Evolutionary conservation across 2,329 filamentous ascomycete species (phyloP).

Genomic region (Thyridium curvatum): DNA sequence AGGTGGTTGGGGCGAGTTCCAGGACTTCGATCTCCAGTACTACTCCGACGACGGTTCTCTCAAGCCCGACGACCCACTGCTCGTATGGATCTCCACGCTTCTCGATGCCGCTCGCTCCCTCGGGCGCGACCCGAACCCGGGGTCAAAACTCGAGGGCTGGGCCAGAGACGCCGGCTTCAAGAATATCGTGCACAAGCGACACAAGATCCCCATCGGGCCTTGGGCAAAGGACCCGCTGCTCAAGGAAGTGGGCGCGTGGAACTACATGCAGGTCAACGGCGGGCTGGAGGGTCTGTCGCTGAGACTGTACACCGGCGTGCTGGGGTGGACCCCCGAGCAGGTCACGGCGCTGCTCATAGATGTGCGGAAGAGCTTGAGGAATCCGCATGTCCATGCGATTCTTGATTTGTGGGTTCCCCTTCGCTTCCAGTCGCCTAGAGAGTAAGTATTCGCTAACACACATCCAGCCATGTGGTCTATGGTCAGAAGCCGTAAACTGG

Average conservation of each 20-base stretch:
- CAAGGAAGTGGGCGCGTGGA: constrained; percentile 29
- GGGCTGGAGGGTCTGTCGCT: constrained; percentile 11
- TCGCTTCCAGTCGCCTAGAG: neutral
- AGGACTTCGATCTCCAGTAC: constrained; percentile 12
- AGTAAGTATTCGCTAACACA: neutral
- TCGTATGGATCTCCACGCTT: neutral
- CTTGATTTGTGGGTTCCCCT: constrained; percentile 11
- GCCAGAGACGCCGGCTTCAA: constrained; percentile 38
- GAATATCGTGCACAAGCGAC: constrained; percentile 36
- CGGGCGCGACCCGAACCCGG: too few relatives aligned
- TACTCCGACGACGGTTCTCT: constrained; percentile 11
- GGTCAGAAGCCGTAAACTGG: constrained; percentile 6
- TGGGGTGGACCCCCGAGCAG: constrained; percentile 11
- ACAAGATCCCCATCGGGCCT: constrained; percentile 36
- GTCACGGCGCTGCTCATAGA: constrained; percentile 7
- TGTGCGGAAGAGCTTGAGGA: constrained; percentile 9
- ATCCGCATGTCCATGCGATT: constrained; percentile 12
- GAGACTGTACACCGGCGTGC: constrained; percentile 15
- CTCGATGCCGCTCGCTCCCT: too few relatives aligned
- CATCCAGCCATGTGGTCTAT: constrained; percentile 10
- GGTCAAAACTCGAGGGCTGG: neutral
- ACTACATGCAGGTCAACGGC: constrained; percentile 6
- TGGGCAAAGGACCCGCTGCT: constrained; percentile 40
- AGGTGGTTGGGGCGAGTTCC: constrained; percentile 15
- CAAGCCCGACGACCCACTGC: constrained; percentile 4